A percentile compares a stretch with the other conserved stretches of the same genome.
Evolutionary conservation across 176 grass and related monocot species (phyloP).

Genomic region (Guadua angustifolia): DNA sequence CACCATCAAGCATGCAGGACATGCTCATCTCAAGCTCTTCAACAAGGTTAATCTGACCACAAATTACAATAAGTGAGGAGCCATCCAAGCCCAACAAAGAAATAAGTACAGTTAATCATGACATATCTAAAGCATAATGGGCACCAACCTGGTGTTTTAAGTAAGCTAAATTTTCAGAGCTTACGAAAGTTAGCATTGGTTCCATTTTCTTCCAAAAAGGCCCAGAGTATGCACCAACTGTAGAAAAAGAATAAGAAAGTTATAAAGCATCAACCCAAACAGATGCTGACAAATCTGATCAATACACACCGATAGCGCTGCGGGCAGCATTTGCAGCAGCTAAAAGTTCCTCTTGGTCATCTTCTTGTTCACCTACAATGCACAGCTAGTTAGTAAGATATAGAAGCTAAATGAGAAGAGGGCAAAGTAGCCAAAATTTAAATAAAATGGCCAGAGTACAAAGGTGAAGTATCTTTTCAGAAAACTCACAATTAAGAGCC

Average conservation of each 20-base stretch:
- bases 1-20: conserved; percentile 49
- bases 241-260: conserved; percentile 33
- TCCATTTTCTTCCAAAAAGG: conserved; percentile 97
- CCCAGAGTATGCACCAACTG: conserved; percentile 69
- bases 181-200: conserved; percentile 64
- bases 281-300: conserved; percentile 11
- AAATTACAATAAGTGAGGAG: conserved; percentile 15
- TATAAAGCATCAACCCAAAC: conserved; percentile 24
- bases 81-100: conserved; percentile 16
- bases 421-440: not conserved
- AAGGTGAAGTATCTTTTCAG: conserved; percentile 37
- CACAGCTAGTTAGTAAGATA: conserved; percentile 38
- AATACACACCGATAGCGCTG: conserved; percentile 60
- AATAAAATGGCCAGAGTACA: not conserved
- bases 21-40: conserved; percentile 79
- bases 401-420: not conserved
- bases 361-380: conserved; percentile 68
- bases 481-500: conserved; percentile 52
- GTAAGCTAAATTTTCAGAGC: conserved; percentile 61
- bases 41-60: conserved; percentile 72
- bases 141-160: conserved; percentile 72
- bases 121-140: conserved; percentile 28
- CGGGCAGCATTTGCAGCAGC: conserved; percentile 77
- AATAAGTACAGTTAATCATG: conserved; percentile 18
- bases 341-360: conserved; percentile 83